Evolutionary conservation across 306 rosid species (phyloP).

Genomic region (Castanea mollissima): DNA sequence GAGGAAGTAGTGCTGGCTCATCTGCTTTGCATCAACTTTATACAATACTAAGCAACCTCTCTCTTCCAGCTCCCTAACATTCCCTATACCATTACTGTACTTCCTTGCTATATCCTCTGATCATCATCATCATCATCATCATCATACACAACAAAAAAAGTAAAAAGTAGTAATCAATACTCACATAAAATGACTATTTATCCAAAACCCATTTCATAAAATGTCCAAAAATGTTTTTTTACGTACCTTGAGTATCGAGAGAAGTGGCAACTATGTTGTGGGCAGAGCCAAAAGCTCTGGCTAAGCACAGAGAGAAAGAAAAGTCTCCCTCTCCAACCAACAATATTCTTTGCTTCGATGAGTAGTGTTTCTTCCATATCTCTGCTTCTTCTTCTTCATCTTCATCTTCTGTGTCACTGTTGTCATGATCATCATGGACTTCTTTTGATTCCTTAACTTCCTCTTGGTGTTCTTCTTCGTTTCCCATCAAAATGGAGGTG

Average conservation of each 20-base stretch:
- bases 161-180: neutral
- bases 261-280: slow-evolving; percentile 71
- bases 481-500: neutral
- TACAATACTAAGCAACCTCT: slow-evolving; percentile 54
- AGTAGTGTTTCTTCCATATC: slow-evolving; percentile 73
- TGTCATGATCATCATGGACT: neutral
- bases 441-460: neutral
- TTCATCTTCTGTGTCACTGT: neutral
- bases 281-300: slow-evolving; percentile 57
- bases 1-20: slow-evolving; percentile 74
- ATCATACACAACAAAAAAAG: too few species aligned
- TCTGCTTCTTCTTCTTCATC: slow-evolving; percentile 29
- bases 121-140: neutral
- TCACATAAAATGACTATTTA: slow-evolving; percentile 3
- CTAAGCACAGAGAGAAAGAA: slow-evolving; percentile 63
- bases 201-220: neutral
- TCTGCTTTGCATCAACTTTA: slow-evolving; percentile 61
- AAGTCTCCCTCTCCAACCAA: slow-evolving; percentile 88
- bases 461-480: neutral
- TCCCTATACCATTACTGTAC: slow-evolving; percentile 52
- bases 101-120: slow-evolving; percentile 53
- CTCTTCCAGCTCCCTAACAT: slow-evolving; percentile 73
- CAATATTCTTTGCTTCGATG: slow-evolving; percentile 60
- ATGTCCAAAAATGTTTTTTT: neutral
- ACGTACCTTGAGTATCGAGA: slow-evolving; percentile 64